Base-by-base conservation (phyloP, 2,329 filamentous ascomycete genomes). In the Apiospora malaysiana region DNA sequence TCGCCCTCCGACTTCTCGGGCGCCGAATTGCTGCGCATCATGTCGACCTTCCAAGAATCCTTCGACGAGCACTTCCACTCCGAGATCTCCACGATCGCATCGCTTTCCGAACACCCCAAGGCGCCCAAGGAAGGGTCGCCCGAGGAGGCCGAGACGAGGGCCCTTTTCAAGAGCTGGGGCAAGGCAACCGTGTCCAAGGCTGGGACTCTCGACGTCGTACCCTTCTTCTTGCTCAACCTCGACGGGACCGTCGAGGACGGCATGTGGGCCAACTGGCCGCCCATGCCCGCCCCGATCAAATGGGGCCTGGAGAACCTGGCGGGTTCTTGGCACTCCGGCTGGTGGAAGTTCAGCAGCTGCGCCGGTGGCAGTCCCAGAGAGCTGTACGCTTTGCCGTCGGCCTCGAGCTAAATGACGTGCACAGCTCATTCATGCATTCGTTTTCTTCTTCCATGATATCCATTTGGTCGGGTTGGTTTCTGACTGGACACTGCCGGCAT, bases 331-430 rank as follows among this genome's bases (percentile, higher is more conserved):
- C 84, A 91, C 74, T 84, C 84, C 46, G 82, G 84, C 2, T 87
- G 86, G 85, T 92, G 90, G 90, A 89, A 86, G 81, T 92, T 91
- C 82, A 84, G 88, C 43, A 91, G 89, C 75, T 92, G 90, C 75
- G 79, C 82, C 4, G 77, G 80, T 0, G 89, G 89, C 2, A 79
- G 81, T 76, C 88, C 87, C 59, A 85, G 85, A 78, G 83, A 86
- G 77, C 75, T 91, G 73, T 87, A 87, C 75, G 88, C 88, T 4
- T 75, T 87, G 72, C 78, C 79, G 70, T 73, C 46, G 12, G 32
- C 56, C 56, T 63, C 32, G 56, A 63, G 32, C 32, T 63, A 63
- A 63, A 23, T 6, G 56, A n/a, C 18, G 10, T 18, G 8, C 56
- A 10, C 32, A 8, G 14, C 21, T 23, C 32, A 9, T 63, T 2